phyloP scores from a whole-genome alignment of 257 asterid species.

The Capsicum baccatum region DNA sequence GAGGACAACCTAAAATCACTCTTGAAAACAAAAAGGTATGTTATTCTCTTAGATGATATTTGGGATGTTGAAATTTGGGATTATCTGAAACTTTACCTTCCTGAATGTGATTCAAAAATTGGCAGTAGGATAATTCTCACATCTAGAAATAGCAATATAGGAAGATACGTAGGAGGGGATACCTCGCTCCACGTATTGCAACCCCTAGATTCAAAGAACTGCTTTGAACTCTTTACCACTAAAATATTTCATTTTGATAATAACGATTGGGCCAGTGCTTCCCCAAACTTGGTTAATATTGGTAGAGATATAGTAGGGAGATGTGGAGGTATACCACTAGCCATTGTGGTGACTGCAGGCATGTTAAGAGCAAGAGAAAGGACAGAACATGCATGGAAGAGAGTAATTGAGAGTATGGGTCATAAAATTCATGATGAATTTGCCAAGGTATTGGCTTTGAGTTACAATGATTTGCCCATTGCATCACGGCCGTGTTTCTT shows the following conservation, averaged over 20 bases:
- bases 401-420: background rate
- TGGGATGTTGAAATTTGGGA: constrained; percentile 38
- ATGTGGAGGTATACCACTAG: constrained; percentile 21
- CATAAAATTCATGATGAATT: background rate
- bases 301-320: constrained; percentile 1
- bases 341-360: constrained; percentile 19
- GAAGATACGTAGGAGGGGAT: constrained; percentile 26
- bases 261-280: background rate
- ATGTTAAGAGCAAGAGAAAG: constrained; percentile 20
- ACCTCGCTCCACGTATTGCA: background rate
- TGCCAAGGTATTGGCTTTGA: background rate
- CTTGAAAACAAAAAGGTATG: constrained; percentile 20
- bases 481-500: constrained; percentile 18
- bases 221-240: constrained; percentile 25
- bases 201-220: constrained; percentile 6
- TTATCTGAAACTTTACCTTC: constrained; percentile 19
- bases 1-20: constrained; percentile 21
- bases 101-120: constrained; percentile 15
- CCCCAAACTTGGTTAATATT: background rate
- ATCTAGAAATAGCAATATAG: constrained; percentile 11
- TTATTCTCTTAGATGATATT: constrained; percentile 37
- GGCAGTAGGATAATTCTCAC: constrained; percentile 19
- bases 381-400: background rate
- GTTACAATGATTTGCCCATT: constrained; percentile 21
- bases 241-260: background rate